Base-by-base conservation (phyloP, 2,329 filamentous ascomycete genomes). In the Pezicula neosporulosa region DNA sequence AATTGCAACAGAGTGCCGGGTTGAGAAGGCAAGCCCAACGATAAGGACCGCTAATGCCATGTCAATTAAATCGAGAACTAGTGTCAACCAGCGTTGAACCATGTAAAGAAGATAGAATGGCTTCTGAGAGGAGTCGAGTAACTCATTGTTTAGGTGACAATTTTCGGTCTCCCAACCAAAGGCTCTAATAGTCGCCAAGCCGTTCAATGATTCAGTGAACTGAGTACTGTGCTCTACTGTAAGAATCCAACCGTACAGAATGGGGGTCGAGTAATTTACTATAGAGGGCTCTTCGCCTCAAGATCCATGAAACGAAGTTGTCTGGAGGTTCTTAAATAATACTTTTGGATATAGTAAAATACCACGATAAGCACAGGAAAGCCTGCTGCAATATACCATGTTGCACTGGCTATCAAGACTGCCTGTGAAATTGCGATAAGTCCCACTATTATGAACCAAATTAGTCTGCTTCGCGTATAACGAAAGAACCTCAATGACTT, bases 231-330 rank as follows among this genome's bases (percentile, higher is more conserved):
- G 6, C 3, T 24, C 6, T 24, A 24, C 21, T 24, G 21, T 24
- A 24, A 24, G 21, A 24, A 24, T 24, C 21, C 21, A 24, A 6
- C 21, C 6, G 21, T 24, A 24, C 21, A 24, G 21, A 24, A 24
- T 24, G 21, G 21, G 21, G 21, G 6, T 24, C 6, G 21, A 24
- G 21, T 24, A 6, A 24, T 24, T 24, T 24, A 24, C 21, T 72
- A 76, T 1, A 77, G 60, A 2, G 74, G 74, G 0, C 71, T 68
- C 35, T 53, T 53, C 0, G 51, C 49, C 56, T 76, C 74, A n/a
- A 76, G 60, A 37, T 76, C 74, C 47, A 77, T 58, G 39, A 72
- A 67, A 51, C 74, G 70, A 12, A 77, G 55, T 54, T 76, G 74
- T 2, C 74, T 69, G 2, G 72, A 75, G 6, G 74, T 77, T 9